Percentiles rank a stretch among this genome's conserved stretches.
These are phyloP conservation scores for Rhizopus arrhizus DNA, from an alignment of 371 early-diverging fungal species.

Conservation along the genomic window DNA sequence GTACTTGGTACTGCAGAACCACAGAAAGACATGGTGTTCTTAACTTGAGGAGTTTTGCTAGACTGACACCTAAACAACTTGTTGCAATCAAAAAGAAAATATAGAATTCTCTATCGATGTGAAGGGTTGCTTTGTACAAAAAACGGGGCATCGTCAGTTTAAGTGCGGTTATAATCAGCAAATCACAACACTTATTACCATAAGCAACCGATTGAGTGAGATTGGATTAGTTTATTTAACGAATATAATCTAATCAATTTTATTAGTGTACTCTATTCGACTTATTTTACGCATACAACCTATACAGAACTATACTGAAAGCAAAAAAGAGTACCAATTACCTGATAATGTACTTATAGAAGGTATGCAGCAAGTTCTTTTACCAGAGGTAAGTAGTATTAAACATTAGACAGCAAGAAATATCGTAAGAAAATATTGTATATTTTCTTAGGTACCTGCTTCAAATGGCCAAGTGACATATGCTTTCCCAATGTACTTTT, in stretches of 20 bases:
- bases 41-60: constrained; percentile 53
- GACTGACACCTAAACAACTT: constrained; percentile 55
- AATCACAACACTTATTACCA: constrained; percentile 52
- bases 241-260: background rate
- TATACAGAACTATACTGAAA: constrained; percentile 63
- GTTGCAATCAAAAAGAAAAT: constrained; percentile 60
- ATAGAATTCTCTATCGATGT: constrained; percentile 56
- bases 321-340: constrained; percentile 63
- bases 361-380: constrained; percentile 58
- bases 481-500: constrained; percentile 59
- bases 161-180: constrained; percentile 55
- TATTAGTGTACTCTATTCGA: constrained; percentile 51
- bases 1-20: constrained; percentile 47
- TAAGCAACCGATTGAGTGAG: constrained; percentile 55
- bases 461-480: constrained; percentile 11
- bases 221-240: background rate
- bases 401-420: background rate
- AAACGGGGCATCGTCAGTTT: constrained; percentile 44
- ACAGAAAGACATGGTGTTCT: constrained; percentile 56
- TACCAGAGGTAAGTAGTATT: constrained; percentile 53
- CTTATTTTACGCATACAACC: constrained; percentile 65
- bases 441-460: constrained; percentile 31
- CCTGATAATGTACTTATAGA: constrained; percentile 59
- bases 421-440: background rate
- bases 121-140: constrained; percentile 25